Base-by-base conservation (phyloP, 2,329 filamentous ascomycete genomes). In the Paecilomyces sp. region DNA sequence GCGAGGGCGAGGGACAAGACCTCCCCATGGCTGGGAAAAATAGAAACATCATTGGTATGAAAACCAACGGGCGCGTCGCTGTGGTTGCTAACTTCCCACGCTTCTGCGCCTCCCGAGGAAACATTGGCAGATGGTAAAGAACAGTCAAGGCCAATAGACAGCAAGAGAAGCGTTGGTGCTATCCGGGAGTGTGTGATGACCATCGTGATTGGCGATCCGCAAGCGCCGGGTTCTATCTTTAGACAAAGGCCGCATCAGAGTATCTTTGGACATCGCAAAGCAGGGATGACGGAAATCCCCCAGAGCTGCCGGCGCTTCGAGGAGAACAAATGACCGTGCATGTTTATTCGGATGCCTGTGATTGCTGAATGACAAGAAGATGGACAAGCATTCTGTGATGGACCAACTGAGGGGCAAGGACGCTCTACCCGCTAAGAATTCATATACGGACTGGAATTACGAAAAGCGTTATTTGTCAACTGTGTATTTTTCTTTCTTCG, bases 161-260 rank as follows among this genome's bases (percentile, higher is more conserved):
- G 30, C 47, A 28, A 36, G 34, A 47, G 57, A 34, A 24, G 28
- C 28, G 50, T 54, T 25, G 57, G 57, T 25, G 41, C 22, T 31
- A 22, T 55, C 9, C 36, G 28, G 24, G 52, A 31, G 34, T 18
- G 28, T 25, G 33, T 47, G 30, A 25, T 51, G 4, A 31, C 18
- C 30, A 22, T 34, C 25, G 22, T 47, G 57, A 58, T 58, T 58
- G 57, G 57, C 28, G 12, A 36, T 36, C 33, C 50, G 34, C 54
- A 58, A 58, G 57, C 57, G 57, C 57, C 57, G 57, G 13, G 57
- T 58, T 58, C 57, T 58, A 58, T 58, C 57, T 58, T 58, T 58
- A 58, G 57, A 58, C 41, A 7, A 18, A 18, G 41, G 41, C 41
- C 15, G n/a, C 18, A 47, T 47, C 41, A 3, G 15, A 47, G 7